phyloP scores from a whole-genome alignment of 73 alveolate species.

The Tetrahymena elliotti region DNA sequence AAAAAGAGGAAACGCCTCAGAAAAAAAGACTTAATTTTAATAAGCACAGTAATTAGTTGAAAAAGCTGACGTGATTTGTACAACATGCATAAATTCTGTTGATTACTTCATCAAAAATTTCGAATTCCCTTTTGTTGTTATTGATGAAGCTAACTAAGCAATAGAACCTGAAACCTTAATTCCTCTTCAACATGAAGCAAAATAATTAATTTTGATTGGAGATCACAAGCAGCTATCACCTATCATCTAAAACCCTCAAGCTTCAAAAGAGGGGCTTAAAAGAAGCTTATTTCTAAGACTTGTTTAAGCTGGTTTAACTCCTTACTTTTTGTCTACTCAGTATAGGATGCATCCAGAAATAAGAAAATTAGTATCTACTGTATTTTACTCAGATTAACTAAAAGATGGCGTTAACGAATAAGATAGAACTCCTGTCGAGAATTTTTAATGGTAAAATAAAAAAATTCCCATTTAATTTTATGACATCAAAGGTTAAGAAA shows the following conservation, averaged over 20 bases:
- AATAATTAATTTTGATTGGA: neutral
- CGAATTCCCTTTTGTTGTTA: neutral
- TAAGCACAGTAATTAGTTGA: neutral
- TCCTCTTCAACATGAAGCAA: neutral
- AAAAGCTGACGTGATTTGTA: neutral
- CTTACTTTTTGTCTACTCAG: neutral
- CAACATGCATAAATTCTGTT: neutral
- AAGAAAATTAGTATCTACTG: neutral
- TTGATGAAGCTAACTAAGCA: slow-evolving; percentile 11
- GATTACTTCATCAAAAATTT: neutral
- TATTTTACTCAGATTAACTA: neutral
- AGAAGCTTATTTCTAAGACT: slow-evolving; percentile 3
- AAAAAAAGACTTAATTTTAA: neutral
- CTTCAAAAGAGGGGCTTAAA: neutral
- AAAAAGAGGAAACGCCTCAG: neutral
- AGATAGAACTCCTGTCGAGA: neutral
- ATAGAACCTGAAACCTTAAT: slow-evolving; percentile 8
- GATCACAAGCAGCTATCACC: slow-evolving; percentile 13
- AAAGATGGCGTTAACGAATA: neutral
- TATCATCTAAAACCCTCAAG: neutral
- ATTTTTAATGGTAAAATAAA: neutral
- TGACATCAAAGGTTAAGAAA: neutral
- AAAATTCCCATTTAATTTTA: neutral
- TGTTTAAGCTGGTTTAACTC: neutral
- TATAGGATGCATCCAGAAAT: slow-evolving; percentile 16